Conservation (phyloP, 2,329 filamentous ascomycete species). For the Juglanconis oblonga region DNA sequence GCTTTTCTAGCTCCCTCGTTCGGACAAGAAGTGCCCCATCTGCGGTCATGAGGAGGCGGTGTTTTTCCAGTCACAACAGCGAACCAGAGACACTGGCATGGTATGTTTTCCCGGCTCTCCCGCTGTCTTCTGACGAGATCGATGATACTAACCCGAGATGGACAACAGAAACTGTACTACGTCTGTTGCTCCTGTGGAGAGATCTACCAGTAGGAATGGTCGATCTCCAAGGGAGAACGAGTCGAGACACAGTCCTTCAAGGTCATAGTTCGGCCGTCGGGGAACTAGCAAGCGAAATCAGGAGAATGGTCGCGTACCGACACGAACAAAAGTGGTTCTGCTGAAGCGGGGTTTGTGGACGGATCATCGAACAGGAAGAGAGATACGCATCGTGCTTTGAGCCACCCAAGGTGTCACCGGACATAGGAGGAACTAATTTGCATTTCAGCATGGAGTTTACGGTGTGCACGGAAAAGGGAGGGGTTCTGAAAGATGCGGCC, state of each 20-base stretch:
- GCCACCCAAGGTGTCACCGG: background rate
- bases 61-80: conserved; percentile 98
- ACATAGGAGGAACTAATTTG: background rate
- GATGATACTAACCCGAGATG: background rate
- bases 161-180: conserved; percentile 76
- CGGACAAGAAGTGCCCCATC: conserved; percentile 78
- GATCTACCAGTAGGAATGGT: conserved; percentile 61
- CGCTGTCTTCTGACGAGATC: background rate
- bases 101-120: conserved; percentile 52
- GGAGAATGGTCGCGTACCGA: background rate
- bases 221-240: background rate
- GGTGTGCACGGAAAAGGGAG: background rate
- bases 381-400: background rate
- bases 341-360: background rate
- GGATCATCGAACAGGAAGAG: background rate
- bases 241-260: background rate
- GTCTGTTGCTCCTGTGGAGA: conserved; percentile 93
- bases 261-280: background rate
- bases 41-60: conserved; percentile 89
- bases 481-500: background rate
- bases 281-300: background rate
- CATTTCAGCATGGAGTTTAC: background rate
- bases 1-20: conserved; percentile 76
- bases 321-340: background rate
- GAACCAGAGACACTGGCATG: conserved; percentile 97